These are phyloP conservation scores for Liquidambar formosana DNA, from an alignment of 164 flowering plant genomes.

Conservation along the genomic window DNA sequence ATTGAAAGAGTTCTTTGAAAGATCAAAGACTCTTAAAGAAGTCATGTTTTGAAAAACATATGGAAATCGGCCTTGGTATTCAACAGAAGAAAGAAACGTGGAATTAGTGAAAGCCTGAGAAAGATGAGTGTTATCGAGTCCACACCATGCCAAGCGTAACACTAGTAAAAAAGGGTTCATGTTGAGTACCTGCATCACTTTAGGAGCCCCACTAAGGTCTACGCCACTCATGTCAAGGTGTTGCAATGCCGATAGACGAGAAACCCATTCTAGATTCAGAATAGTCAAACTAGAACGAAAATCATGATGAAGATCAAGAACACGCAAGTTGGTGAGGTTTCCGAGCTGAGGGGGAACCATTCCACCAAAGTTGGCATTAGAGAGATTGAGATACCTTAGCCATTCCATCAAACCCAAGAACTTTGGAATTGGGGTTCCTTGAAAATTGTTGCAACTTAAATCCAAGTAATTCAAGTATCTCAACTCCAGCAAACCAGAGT, in stretches of 20 bases:
- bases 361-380: not conserved
- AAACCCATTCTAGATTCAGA: too few species aligned
- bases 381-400: slow-evolving; percentile 7
- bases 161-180: not conserved
- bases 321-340: too few species aligned
- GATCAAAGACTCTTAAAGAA: too few species aligned
- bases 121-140: not conserved
- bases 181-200: not conserved
- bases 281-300: too few species aligned
- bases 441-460: slow-evolving; percentile 9
- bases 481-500: slow-evolving; percentile 9
- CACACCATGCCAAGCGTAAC: not conserved
- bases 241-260: not conserved
- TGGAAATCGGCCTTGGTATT: too few species aligned
- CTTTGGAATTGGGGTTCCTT: slow-evolving; percentile 3
- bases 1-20: too few species aligned
- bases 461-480: slow-evolving; percentile 6
- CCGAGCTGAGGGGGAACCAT: too few species aligned
- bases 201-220: not conserved
- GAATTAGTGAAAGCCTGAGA: too few species aligned
- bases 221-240: not conserved
- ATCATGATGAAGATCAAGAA: too few species aligned
- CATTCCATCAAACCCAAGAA: slow-evolving; percentile 3
- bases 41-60: too few species aligned
- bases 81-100: too few species aligned